A percentile compares a stretch with the other conserved stretches of the same genome.
phyloP scores from a whole-genome alignment of 176 grass and related monocot species.

The Saccharum spontaneum region DNA sequence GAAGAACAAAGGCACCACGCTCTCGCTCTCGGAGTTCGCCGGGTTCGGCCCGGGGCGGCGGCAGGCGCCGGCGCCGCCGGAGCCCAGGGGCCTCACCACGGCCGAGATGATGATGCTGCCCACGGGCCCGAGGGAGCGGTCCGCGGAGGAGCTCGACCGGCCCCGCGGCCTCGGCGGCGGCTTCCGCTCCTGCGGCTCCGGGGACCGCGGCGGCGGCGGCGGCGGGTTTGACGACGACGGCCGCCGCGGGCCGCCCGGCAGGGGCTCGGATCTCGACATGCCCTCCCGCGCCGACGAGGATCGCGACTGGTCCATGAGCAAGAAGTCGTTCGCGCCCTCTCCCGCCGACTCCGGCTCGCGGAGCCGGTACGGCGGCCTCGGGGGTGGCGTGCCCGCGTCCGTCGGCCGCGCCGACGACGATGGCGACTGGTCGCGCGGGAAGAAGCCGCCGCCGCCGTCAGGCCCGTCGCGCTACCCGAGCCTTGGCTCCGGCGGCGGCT shows the following conservation, averaged over 20 bases:
- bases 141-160: slow-evolving; percentile 65
- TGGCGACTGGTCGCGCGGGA: slow-evolving; percentile 67
- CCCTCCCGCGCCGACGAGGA: slow-evolving; percentile 69
- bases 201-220: slow-evolving; percentile 38
- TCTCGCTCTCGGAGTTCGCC: slow-evolving; percentile 64
- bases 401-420: slow-evolving; percentile 56
- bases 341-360: slow-evolving; percentile 33
- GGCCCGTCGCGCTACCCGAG: slow-evolving; percentile 48
- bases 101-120: slow-evolving; percentile 67
- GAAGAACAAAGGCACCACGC: slow-evolving; percentile 51
- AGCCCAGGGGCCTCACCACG: slow-evolving; percentile 47
- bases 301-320: slow-evolving; percentile 64
- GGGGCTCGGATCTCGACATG: slow-evolving; percentile 63
- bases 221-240: slow-evolving; percentile 56
- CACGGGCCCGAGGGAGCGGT: slow-evolving; percentile 57
- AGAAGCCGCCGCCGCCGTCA: slow-evolving; percentile 39
- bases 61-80: background rate
- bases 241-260: slow-evolving; percentile 33
- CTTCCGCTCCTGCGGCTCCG: slow-evolving; percentile 48
- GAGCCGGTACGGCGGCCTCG: slow-evolving; percentile 40
- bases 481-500: slow-evolving; percentile 37
- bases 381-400: slow-evolving; percentile 25
- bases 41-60: slow-evolving; percentile 27
- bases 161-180: slow-evolving; percentile 57
- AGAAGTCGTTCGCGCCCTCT: slow-evolving; percentile 51